Percentiles rank a stretch among this genome's conserved stretches.
Conservation (phyloP, 78 protist genomes). For the Dictyostelium discoideum region DNA sequence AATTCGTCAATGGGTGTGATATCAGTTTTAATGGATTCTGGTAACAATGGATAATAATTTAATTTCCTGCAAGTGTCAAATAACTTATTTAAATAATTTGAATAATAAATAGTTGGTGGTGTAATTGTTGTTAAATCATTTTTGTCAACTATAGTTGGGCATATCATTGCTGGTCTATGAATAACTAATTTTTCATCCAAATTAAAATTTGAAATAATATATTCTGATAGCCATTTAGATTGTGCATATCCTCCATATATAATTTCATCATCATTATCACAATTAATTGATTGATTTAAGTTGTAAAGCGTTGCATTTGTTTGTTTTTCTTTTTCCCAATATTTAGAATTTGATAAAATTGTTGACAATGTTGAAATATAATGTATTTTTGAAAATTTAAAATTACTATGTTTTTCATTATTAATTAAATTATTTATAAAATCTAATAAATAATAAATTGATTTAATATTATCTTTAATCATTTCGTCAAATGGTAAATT, state of each 20-base stretch:
- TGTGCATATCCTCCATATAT: conserved; percentile 73
- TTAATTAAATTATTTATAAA: background rate
- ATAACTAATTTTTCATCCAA: background rate
- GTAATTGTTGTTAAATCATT: background rate
- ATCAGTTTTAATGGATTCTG: background rate
- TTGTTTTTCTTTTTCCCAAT: background rate
- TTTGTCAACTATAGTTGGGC: background rate
- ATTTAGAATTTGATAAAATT: conserved; percentile 9
- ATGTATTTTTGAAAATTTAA: background rate
- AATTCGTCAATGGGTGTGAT: background rate
- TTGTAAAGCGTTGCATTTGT: background rate
- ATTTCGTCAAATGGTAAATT: conserved; percentile 29
- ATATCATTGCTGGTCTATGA: conserved; percentile 70
- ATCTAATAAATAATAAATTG: background rate
- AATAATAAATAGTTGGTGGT: background rate
- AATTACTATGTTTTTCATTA: background rate
- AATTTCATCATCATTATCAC: background rate
- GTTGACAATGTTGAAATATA: conserved; percentile 53
- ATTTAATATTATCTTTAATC: conserved; percentile 18
- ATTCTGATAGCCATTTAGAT: conserved; percentile 51
- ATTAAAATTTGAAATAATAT: background rate
- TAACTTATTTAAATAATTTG: conserved; percentile 8
- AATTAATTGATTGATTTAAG: background rate
- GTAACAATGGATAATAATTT: conserved; percentile 4
- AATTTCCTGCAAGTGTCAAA: background rate